These are phyloP conservation scores for Phaeoacremonium minimum DNA, from an alignment of 2,329 filamentous ascomycete species.

Conservation along the genomic window DNA sequence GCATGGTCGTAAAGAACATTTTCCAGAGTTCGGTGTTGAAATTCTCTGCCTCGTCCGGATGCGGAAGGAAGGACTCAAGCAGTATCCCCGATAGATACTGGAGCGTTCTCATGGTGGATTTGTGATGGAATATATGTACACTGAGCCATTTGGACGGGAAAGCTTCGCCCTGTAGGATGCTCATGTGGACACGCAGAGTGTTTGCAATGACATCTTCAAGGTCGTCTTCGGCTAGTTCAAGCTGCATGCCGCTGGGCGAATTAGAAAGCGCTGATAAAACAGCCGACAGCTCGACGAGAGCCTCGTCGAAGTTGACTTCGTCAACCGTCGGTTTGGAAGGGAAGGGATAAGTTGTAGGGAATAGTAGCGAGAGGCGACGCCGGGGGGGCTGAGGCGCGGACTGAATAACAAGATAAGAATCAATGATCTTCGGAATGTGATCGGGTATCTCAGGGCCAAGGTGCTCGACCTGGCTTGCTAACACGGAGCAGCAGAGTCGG, in stretches of 20 bases:
- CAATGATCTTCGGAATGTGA: conserved; percentile 85
- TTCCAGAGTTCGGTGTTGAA: conserved; percentile 97
- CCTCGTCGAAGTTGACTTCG: conserved; percentile 70
- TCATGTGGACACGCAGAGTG: conserved; percentile 79
- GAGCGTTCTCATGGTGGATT: conserved; percentile 79
- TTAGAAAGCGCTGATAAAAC: conserved; percentile 79
- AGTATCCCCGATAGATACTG: conserved; percentile 78
- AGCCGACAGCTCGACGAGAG: conserved; percentile 82
- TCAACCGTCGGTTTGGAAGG: conserved; percentile 65
- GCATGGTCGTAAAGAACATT: conserved; percentile 81
- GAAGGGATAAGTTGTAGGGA: conserved; percentile 88
- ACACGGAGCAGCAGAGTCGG: conserved; percentile 85
- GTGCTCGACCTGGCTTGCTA: conserved; percentile 78
- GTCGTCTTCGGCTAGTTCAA: conserved; percentile 71
- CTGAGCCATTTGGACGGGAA: conserved; percentile 91
- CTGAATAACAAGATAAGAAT: conserved; percentile 79
- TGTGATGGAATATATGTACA: conserved; percentile 88
- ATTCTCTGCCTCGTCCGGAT: conserved; percentile 83
- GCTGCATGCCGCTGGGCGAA: conserved; percentile 67
- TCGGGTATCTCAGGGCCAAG: conserved; percentile 79
- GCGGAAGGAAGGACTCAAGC: conserved; percentile 77
- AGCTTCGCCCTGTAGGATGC: conserved; percentile 82
- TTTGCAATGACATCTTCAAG: conserved; percentile 72
- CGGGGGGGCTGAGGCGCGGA: conserved; percentile 47
- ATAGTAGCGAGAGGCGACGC: conserved; percentile 76